Conservation (phyloP, 345 rosid genomes). For the Syzygium jambos region DNA sequence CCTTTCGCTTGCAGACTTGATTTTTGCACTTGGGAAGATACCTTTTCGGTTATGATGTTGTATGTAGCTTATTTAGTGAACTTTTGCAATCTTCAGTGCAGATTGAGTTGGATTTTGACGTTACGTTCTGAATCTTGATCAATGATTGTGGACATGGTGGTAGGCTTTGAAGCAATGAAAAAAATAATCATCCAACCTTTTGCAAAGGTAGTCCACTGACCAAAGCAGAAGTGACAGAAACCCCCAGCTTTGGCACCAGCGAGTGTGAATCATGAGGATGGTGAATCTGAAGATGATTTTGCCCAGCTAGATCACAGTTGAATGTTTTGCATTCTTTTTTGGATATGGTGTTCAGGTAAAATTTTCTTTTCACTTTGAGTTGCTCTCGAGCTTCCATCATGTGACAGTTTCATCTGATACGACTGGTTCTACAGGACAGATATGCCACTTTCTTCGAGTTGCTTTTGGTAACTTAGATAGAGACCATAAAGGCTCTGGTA, state of each 20-base stretch:
- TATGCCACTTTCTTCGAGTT: not conserved
- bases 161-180: slow-evolving; percentile 58
- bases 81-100: not conserved
- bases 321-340: not conserved
- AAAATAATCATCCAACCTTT: too few species aligned
- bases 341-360: not conserved
- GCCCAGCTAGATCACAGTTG: slow-evolving; percentile 25
- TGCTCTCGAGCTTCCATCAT: not conserved
- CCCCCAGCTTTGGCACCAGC: slow-evolving; percentile 38
- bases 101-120: not conserved
- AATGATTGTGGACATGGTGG: not conserved
- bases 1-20: not conserved
- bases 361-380: not conserved
- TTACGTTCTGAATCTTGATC: not conserved
- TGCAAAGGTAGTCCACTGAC: slow-evolving; percentile 33
- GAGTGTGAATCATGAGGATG: slow-evolving; percentile 56
- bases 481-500: not conserved
- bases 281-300: slow-evolving; percentile 78
- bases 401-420: not conserved
- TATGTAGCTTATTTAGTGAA: too few species aligned
- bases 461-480: not conserved
- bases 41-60: not conserved
- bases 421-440: not conserved
- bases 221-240: slow-evolving; percentile 12
- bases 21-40: not conserved